A percentile compares a stretch with the other conserved stretches of the same genome.
These are phyloP conservation scores for Saccharum hybrid DNA, from an alignment of 202 grass and related monocot genomes.

Conservation along the genomic window DNA sequence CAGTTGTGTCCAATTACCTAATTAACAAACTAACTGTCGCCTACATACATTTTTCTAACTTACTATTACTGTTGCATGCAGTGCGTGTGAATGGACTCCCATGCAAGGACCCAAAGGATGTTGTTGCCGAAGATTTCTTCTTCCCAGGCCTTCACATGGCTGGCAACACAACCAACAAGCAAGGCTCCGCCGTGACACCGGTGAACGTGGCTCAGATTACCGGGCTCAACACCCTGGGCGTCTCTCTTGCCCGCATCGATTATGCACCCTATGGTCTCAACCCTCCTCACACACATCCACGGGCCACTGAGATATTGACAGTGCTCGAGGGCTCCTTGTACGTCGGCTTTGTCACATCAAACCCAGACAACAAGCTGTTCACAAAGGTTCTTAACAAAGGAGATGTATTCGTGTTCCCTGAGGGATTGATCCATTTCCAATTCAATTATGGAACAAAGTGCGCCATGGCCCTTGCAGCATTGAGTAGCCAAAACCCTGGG, in stretches of 20 bases:
- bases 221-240: not conserved
- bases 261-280: not conserved
- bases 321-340: not conserved
- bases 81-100: not conserved
- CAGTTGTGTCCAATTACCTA: not conserved
- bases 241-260: not conserved
- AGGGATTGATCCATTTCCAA: too few species aligned
- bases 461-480: not conserved
- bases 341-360: not conserved
- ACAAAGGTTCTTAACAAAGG: too few species aligned
- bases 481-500: not conserved
- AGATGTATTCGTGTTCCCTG: too few species aligned
- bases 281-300: not conserved
- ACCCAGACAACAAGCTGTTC: not conserved
- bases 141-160: not conserved
- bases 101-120: not conserved
- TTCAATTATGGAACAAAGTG: too few species aligned
- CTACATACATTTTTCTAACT: not conserved
- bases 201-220: not conserved
- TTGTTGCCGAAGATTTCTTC: not conserved
- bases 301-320: not conserved
- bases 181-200: not conserved
- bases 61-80: not conserved
- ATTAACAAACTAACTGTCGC: not conserved
- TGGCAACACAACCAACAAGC: conserved; percentile 1